Base-by-base conservation (phyloP, 805 yeast genomes). In the Candida sphagnicola region DNA sequence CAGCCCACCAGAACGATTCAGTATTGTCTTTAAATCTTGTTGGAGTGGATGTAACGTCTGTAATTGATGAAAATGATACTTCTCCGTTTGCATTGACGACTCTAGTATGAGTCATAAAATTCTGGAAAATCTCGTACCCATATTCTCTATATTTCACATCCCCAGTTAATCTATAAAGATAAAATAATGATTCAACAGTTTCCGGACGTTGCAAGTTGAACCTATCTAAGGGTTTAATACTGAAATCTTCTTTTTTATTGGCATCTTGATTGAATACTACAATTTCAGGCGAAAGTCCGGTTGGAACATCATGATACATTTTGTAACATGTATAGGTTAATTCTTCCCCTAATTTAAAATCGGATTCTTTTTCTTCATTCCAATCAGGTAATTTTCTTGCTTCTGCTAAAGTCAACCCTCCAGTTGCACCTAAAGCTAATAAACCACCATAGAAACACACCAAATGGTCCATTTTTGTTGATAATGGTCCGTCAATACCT, bases 1-100 rank as follows among this genome's bases (percentile, higher is more conserved):
- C 96, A 2, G 96, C 90, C 36, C 86, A 70, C 97, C 97, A 90
- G 69, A 87, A 88, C 15, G 95, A 82, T 61, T 89, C 96, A 78
- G 85, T 77, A 54, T 85, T 86, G 59, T 90, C 93, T 38, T 73
- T 62, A 15, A 56, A 53, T n/a, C 54, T 56, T 2, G 90, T 80
- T 24, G 80, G 78, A 5, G 64, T 46, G 2, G 50, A 45, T 1
- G 85, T 77, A 34, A 87, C 90, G 56, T 85, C 86, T 36, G 73
- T 65, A 46, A 89, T 61, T 6, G 85, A 76, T 2, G 87, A 72
- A 57, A 78, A 89, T 4, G 70, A 54, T n/a, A 57, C 57, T 38
- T 67, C 73, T 16, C 72, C 76, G 18, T 64, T 64, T 5, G 59
- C 54, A 31, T 65, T 63, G 30, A 46, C 53, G 8, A 81, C 67